Percentiles rank a stretch among this genome's conserved stretches.
These are phyloP conservation scores for Chalciporus sp. DNA, from an alignment of 1,284 basidiomycete genomes.

Conservation along the genomic window DNA sequence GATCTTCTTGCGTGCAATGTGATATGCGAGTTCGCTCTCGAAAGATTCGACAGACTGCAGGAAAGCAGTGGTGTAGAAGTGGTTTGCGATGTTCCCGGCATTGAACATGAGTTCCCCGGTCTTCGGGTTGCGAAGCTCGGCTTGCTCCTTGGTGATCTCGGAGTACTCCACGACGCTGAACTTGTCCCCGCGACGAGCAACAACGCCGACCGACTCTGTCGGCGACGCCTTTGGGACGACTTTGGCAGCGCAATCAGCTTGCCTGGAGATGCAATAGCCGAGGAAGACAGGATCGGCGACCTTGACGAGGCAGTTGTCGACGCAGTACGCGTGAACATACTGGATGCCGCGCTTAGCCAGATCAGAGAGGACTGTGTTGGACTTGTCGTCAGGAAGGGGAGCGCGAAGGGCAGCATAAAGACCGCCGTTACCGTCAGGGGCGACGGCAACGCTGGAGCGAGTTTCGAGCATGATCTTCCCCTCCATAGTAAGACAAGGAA, in stretches of 20 bases:
- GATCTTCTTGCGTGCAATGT: constrained; percentile 99
- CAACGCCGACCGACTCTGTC: constrained; percentile 93
- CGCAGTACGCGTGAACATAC: constrained; percentile 95
- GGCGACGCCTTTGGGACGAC: constrained; percentile 91
- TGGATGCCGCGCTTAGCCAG: constrained; percentile 76
- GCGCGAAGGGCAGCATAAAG: constrained; percentile 91
- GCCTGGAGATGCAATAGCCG: constrained; percentile 87
- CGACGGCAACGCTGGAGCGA: constrained; percentile 80
- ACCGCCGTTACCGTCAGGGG: constrained; percentile 98
- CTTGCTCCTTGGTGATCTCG: constrained; percentile 88
- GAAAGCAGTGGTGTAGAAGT: constrained; percentile 94
- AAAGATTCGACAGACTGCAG: constrained; percentile 81
- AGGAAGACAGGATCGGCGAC: constrained; percentile 98
- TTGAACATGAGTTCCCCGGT: constrained; percentile 85
- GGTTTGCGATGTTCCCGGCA: constrained; percentile 97
- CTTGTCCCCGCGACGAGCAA: constrained; percentile 81
- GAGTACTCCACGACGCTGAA: constrained; percentile 98
- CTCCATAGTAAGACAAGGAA: constrained; percentile 93
- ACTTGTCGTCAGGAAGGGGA: constrained; percentile 67
- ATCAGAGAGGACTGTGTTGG: constrained; percentile 83
- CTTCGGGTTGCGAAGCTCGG: constrained; percentile 71
- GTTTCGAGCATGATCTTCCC: constrained; percentile 93
- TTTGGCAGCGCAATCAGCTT: constrained; percentile 92
- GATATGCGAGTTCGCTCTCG: constrained; percentile 91
- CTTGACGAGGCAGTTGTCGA: constrained; percentile 98